Evolutionary conservation across 805 yeast species (phyloP).

Genomic region (Nakazawaea wickerhamii): DNA sequence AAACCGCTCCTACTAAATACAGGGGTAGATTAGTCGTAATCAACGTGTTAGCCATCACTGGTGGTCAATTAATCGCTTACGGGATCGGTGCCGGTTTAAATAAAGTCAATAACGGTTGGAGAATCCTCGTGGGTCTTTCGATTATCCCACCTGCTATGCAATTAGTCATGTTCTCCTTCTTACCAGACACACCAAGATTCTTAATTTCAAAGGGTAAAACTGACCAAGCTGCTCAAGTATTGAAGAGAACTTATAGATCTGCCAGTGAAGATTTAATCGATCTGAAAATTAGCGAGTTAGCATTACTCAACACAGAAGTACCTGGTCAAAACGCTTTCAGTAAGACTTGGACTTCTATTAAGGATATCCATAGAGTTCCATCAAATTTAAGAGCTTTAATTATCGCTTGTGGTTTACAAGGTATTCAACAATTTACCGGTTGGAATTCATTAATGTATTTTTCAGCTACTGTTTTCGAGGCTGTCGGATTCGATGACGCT

Average conservation of each 20-base stretch:
- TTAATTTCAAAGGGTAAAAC: slow-evolving; percentile 65
- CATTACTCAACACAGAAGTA: slow-evolving; percentile 37
- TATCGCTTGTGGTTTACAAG: slow-evolving; percentile 90
- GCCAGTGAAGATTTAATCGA: slow-evolving; percentile 62
- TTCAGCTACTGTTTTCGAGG: slow-evolving; percentile 85
- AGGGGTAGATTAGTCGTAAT: slow-evolving; percentile 89
- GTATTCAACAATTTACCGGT: slow-evolving; percentile 94
- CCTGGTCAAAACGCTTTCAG: slow-evolving; percentile 42
- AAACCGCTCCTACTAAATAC: slow-evolving; percentile 86
- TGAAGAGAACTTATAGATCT: slow-evolving; percentile 55
- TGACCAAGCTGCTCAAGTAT: slow-evolving; percentile 62
- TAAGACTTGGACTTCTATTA: slow-evolving; percentile 56
- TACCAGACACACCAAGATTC: slow-evolving; percentile 95
- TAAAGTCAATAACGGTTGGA: slow-evolving; percentile 80
- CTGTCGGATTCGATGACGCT: slow-evolving; percentile 82
- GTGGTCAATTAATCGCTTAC: slow-evolving; percentile 93
- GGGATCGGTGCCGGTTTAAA: slow-evolving; percentile 87
- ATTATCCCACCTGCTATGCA: slow-evolving; percentile 83
- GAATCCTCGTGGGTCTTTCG: slow-evolving; percentile 85
- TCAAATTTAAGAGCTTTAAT: slow-evolving; percentile 86
- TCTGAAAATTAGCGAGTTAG: slow-evolving; percentile 63
- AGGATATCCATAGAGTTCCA: slow-evolving; percentile 58
- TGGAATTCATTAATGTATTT: slow-evolving; percentile 96
- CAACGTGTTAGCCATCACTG: slow-evolving; percentile 85
- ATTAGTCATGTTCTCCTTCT: slow-evolving; percentile 67